Evolutionary conservation across 2,329 filamentous ascomycete genomes (phyloP).

Genomic region (Didymella segeticola): DNA sequence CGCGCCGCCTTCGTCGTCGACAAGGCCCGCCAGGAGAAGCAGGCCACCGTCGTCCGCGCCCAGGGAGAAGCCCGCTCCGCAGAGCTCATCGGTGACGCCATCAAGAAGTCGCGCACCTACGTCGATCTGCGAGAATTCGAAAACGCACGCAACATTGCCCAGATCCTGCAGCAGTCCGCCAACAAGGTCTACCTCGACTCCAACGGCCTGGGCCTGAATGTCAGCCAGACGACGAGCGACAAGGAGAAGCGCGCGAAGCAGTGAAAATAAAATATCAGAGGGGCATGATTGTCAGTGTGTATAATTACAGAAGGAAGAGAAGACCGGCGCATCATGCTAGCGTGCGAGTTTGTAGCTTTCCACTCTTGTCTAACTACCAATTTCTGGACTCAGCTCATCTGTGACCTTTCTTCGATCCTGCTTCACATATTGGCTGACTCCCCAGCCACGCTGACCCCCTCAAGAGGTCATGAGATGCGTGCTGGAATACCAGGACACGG

Average conservation of each 20-base stretch:
- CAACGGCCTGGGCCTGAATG: slow-evolving; percentile 89
- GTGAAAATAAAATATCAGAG: background rate
- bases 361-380: slow-evolving; percentile 42
- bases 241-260: slow-evolving; percentile 47
- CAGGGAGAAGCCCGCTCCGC: slow-evolving; percentile 99
- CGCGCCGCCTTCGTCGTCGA: slow-evolving; percentile 96
- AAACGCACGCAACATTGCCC: slow-evolving; percentile 89
- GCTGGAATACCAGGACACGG: no score
- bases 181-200: slow-evolving; percentile 96
- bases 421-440: no score
- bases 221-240: slow-evolving; percentile 58
- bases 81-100: slow-evolving; percentile 96
- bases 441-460: no score
- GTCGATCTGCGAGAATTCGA: slow-evolving; percentile 98
- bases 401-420: no score
- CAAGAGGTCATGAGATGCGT: no score
- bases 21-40: slow-evolving; percentile 99
- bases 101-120: slow-evolving; percentile 99
- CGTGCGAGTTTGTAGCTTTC: slow-evolving; percentile 37
- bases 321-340: slow-evolving; percentile 17
- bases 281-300: slow-evolving; percentile 21
- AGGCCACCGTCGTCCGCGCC: slow-evolving; percentile 96
- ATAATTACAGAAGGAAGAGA: slow-evolving; percentile 30
- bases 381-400: background rate
- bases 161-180: slow-evolving; percentile 83